phyloP scores from a whole-genome alignment of 495 filamentous ascomycete genomes.

The Penicillium ochrochloron region DNA sequence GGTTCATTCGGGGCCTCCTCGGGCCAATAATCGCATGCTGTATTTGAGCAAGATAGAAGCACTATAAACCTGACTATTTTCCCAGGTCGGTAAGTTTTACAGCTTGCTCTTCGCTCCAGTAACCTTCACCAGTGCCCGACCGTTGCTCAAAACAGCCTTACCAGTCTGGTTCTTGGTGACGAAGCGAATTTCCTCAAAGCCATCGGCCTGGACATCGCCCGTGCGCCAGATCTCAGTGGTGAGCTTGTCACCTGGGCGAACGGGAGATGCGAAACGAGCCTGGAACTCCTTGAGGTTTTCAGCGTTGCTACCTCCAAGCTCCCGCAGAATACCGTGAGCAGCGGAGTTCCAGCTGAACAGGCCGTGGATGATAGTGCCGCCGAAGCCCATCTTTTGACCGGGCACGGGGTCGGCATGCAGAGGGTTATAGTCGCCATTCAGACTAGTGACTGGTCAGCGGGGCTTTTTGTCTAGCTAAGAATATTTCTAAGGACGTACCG shows the following conservation, averaged over 20 bases:
- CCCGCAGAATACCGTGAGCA: slow-evolving; percentile 73
- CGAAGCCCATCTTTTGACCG: slow-evolving; percentile 86
- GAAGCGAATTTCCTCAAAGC: slow-evolving; percentile 83
- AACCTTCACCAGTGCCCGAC: slow-evolving; percentile 75
- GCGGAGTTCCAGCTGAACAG: slow-evolving; percentile 83
- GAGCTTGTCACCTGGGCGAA: slow-evolving; percentile 68
- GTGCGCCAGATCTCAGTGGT: slow-evolving; percentile 55
- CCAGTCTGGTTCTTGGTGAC: slow-evolving; percentile 68
- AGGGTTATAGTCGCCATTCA: slow-evolving; percentile 93
- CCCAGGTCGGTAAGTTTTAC: slow-evolving; percentile 35
- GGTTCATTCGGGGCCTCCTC: background rate
- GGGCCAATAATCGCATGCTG: background rate
- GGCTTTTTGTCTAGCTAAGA: background rate
- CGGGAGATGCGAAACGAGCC: slow-evolving; percentile 83
- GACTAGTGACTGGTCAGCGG: slow-evolving; percentile 33
- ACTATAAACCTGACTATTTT: background rate
- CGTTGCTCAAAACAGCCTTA: slow-evolving; percentile 83
- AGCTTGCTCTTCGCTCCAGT: slow-evolving; percentile 65
- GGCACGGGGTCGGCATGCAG: slow-evolving; percentile 85
- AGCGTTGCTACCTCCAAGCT: slow-evolving; percentile 75
- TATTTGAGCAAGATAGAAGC: background rate
- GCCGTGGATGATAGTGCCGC: slow-evolving; percentile 86
- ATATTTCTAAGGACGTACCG: slow-evolving; percentile 43
- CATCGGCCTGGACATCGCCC: slow-evolving; percentile 59
- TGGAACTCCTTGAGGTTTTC: slow-evolving; percentile 83